Evolutionary conservation across 108 stramenopile species (phyloP), one percentile per base, ranked within the genome.

Genomic region (Halocafeteria seosinensis): DNA sequence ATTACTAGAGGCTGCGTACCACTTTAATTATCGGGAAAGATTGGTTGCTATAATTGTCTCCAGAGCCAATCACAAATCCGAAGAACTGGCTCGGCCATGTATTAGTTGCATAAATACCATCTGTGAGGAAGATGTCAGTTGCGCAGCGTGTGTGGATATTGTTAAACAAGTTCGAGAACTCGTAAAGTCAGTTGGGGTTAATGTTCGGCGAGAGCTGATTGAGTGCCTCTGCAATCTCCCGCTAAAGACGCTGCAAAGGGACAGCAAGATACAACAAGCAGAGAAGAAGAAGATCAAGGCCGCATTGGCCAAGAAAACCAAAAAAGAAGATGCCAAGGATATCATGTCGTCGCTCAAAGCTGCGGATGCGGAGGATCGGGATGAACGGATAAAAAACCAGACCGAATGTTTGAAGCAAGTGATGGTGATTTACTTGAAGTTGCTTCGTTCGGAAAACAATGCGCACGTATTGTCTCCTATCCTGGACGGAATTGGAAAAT

Each of bases 21-120:
- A 84, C 69, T 91, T 91, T 73, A 91, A 91, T 64, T 88, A 88
- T 73, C 80, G 87, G 17, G 76, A 82, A 3, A 86, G 87, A 57
- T 53, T 91, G 4, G 37, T 91, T 8, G 58, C 70, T 6, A 72
- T 78, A 8, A 83, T 88, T 4, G 75, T 86, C 21, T 65, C 76
- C 27, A 84, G 77, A 63, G 78, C 79, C 64, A 82, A 85, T 64
- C 72, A 77, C 58, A 70, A 69, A 29, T 59, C 50, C 13, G 74
- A 75, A 13, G 79, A 84, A 53, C 81, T 90, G 25, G 75, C 81
- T 26, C 64, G 71, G 17, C 76, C 78, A 8, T 85, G 85, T 55
- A 85, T 84, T 50, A 53, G 66, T 17, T 84, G 86, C 12, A 69
- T 88, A 0, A 69, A 62, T 38, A 32, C 70, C 50, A 62, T 91